These are phyloP conservation scores for Cyberlindnera japonica DNA, from an alignment of 805 yeast species.

Conservation along the genomic window DNA sequence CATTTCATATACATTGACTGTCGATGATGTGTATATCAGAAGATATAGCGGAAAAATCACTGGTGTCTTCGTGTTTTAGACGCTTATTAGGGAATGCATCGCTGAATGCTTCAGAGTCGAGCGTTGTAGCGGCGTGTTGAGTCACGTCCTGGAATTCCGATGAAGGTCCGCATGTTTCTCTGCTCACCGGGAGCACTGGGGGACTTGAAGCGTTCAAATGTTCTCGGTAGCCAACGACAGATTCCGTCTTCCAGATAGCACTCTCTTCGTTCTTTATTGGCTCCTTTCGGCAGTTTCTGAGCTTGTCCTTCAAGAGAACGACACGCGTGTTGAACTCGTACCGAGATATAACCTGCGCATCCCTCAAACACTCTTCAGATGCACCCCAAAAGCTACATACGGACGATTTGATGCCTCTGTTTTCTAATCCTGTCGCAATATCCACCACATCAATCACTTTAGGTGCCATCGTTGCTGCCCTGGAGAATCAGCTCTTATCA, in stretches of 20 bases:
- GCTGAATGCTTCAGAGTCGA: slow-evolving; percentile 5
- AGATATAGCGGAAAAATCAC: slow-evolving; percentile 12
- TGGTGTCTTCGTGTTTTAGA: slow-evolving; percentile 2
- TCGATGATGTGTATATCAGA: slow-evolving; percentile 2
- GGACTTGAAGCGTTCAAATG: neutral
- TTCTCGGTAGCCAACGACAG: neutral
- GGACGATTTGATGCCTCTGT: slow-evolving; percentile 3
- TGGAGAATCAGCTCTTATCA: too few species aligned
- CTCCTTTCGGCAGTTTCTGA: neutral
- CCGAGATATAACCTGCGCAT: slow-evolving; percentile 1
- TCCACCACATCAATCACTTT: slow-evolving; percentile 4
- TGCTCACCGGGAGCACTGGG: neutral
- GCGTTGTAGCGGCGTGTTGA: neutral
- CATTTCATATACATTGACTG: neutral
- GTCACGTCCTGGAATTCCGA: slow-evolving; percentile 15
- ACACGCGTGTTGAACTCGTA: slow-evolving; percentile 9
- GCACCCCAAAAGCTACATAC: slow-evolving; percentile 10
- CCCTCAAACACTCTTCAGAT: slow-evolving; percentile 5
- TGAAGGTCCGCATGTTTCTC: slow-evolving; percentile 1
- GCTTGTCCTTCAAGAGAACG: slow-evolving; percentile 2
- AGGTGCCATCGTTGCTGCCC: too few species aligned
- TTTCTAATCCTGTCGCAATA: slow-evolving; percentile 6
- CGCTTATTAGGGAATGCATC: slow-evolving; percentile 8
- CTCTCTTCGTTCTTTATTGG: neutral
- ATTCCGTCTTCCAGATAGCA: neutral